Conservation (phyloP, 1,139 yeast species). For the Candida sp. region DNA sequence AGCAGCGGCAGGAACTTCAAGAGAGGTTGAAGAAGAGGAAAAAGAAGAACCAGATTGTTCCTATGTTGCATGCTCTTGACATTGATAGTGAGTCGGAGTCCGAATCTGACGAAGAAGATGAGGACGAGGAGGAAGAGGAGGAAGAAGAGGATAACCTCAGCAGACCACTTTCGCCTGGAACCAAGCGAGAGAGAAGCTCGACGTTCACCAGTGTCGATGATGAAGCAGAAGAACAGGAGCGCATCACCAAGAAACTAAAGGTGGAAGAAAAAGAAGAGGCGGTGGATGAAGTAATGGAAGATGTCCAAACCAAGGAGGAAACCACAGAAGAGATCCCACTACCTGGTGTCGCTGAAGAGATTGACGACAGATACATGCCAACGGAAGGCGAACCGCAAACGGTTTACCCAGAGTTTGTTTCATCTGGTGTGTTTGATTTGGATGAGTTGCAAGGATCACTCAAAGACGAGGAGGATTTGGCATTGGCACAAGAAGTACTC, state of each 20-base stretch:
- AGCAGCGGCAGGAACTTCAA: slow-evolving; percentile 23
- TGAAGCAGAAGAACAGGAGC: slow-evolving; percentile 22
- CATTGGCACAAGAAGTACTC: slow-evolving; percentile 52
- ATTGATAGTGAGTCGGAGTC: slow-evolving; percentile 45
- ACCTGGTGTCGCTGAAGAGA: slow-evolving; percentile 10
- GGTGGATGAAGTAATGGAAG: slow-evolving; percentile 33
- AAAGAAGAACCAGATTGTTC: slow-evolving; percentile 43
- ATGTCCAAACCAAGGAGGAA: slow-evolving; percentile 10
- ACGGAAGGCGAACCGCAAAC: slow-evolving; percentile 48
- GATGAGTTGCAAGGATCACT: slow-evolving; percentile 56
- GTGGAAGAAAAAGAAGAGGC: slow-evolving; percentile 1
- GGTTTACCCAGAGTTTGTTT: slow-evolving; percentile 50
- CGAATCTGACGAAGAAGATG: slow-evolving; percentile 6
- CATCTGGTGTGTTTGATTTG: slow-evolving; percentile 43
- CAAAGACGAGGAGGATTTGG: slow-evolving; percentile 78
- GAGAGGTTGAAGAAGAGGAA: slow-evolving; percentile 28
- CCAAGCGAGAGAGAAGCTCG: slow-evolving; percentile 31
- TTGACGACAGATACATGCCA: slow-evolving; percentile 49
- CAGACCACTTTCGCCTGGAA: slow-evolving; percentile 1
- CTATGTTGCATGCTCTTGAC: slow-evolving; percentile 78
- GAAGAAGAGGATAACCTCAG: slow-evolving; percentile 38
- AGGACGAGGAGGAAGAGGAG: slow-evolving; percentile 32
- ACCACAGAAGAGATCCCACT: slow-evolving; percentile 4
- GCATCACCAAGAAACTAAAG: slow-evolving; percentile 18
- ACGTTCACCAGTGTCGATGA: slow-evolving; percentile 40